These are phyloP conservation scores for Udeniomyces megalosporus DNA, from an alignment of 768 basidiomycete genomes.

Conservation along the genomic window DNA sequence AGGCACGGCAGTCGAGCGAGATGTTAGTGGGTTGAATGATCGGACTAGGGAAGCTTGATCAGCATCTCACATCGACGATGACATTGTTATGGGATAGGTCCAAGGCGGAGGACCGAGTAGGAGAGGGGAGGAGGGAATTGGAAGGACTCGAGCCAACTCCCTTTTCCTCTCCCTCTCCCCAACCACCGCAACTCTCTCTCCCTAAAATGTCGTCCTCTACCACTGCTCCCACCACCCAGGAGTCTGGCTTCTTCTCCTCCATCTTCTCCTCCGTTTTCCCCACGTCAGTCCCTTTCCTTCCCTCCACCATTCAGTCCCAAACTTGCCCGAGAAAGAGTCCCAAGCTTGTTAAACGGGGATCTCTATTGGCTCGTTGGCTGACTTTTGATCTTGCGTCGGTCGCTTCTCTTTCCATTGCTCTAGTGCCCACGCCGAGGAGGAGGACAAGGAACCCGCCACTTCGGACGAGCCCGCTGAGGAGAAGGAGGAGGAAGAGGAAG, in stretches of 20 bases:
- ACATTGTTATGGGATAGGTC: too few species aligned
- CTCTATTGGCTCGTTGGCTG: background rate
- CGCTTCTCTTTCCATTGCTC: background rate
- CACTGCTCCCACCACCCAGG: background rate
- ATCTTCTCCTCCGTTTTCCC: constrained; percentile 11
- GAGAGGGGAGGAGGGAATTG: too few species aligned
- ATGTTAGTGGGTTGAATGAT: too few species aligned
- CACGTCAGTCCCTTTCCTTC: background rate
- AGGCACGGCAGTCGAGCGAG: too few species aligned
- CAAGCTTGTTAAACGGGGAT: background rate
- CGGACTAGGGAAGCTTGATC: too few species aligned
- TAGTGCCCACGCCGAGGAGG: constrained; percentile 17
- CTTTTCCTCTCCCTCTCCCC: background rate
- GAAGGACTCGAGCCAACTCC: too few species aligned
- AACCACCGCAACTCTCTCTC: background rate
- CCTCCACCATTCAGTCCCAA: too few species aligned
- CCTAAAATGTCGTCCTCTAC: background rate
- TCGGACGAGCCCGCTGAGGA: constrained; percentile 1
- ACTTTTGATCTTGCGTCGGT: background rate
- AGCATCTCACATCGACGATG: too few species aligned
- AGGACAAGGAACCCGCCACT: constrained; percentile 10
- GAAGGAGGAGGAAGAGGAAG: constrained; percentile 16
- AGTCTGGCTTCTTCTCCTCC: constrained; percentile 14
- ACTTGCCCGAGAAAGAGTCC: too few species aligned
- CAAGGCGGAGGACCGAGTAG: too few species aligned